Percentiles rank a stretch among this genome's conserved stretches.
phyloP scores from a whole-genome alignment of 2,329 filamentous ascomycete species.

The Diaporthe vaccinii region DNA sequence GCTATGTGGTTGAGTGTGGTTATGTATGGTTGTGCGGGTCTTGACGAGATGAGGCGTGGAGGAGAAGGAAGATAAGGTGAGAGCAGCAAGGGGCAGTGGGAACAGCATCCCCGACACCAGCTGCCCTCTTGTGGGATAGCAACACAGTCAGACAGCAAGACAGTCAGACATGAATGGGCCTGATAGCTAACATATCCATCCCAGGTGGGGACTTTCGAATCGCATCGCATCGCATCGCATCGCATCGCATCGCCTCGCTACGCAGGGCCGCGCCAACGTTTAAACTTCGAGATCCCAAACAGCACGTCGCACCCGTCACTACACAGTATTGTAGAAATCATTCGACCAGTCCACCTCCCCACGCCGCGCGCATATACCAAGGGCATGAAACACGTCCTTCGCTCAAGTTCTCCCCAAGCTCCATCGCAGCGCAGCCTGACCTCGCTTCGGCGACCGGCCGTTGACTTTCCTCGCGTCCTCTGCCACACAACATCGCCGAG shows the following conservation, averaged over 20 bases:
- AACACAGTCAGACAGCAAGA: slow-evolving; percentile 7
- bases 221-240: neutral
- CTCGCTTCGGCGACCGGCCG: neutral
- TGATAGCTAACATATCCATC: neutral
- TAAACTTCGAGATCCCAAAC: slow-evolving; percentile 18
- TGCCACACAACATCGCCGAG: neutral
- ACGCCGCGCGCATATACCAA: slow-evolving; percentile 21
- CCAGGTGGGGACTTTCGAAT: neutral
- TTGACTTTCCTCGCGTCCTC: neutral
- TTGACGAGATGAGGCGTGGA: slow-evolving; percentile 34
- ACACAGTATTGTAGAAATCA: no score
- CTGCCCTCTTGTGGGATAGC: slow-evolving; percentile 2
- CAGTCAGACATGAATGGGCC: no score
- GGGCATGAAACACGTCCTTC: slow-evolving; percentile 24
- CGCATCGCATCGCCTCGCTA: slow-evolving; percentile 16
- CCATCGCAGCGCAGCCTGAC: neutral
- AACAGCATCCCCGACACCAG: slow-evolving; percentile 7
- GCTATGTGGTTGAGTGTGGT: slow-evolving; percentile 16
- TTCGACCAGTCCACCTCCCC: neutral
- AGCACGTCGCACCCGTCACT: neutral
- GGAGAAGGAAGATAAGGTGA: slow-evolving; percentile 34
- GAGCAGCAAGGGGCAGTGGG: slow-evolving; percentile 11
- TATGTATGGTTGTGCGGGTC: neutral
- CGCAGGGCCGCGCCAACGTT: slow-evolving; percentile 9
- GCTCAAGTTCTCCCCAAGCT: neutral